Conservation (phyloP, 352 stramenopile species). For the Elongisporangium anandrum region DNA sequence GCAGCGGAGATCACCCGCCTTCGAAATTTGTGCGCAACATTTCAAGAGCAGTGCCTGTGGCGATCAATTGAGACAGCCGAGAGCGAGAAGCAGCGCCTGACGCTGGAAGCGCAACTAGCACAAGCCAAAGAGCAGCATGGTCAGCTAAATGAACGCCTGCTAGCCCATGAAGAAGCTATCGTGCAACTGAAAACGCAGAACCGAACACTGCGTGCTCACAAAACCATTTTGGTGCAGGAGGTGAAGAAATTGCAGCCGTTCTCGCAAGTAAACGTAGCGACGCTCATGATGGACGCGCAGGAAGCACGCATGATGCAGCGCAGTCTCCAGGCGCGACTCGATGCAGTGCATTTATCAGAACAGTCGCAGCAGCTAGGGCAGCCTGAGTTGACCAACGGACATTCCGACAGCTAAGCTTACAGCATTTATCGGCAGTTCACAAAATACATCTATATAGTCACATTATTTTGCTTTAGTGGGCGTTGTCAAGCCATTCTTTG, state of each 20-base stretch:
- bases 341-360: conserved; percentile 7
- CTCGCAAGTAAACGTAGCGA: conserved; percentile 56
- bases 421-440: background rate
- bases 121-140: conserved; percentile 6
- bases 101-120: background rate
- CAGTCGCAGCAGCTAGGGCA: background rate
- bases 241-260: conserved; percentile 68
- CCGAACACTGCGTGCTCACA: conserved; percentile 41
- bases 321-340: conserved; percentile 47
- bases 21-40: conserved; percentile 41
- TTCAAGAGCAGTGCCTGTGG: conserved; percentile 79
- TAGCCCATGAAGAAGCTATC: conserved; percentile 3
- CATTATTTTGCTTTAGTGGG: background rate
- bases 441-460: background rate
- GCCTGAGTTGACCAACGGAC: background rate
- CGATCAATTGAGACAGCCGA: conserved; percentile 61
- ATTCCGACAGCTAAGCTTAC: background rate
- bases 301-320: conserved; percentile 74
- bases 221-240: conserved; percentile 58
- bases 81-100: conserved; percentile 36
- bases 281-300: conserved; percentile 59
- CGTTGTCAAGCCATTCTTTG: background rate
- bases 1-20: background rate
- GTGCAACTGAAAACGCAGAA: conserved; percentile 25
- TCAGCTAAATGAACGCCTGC: conserved; percentile 4